phyloP scores from a whole-genome alignment of 2,329 filamentous ascomycete species.

The Penicillium sp. region DNA sequence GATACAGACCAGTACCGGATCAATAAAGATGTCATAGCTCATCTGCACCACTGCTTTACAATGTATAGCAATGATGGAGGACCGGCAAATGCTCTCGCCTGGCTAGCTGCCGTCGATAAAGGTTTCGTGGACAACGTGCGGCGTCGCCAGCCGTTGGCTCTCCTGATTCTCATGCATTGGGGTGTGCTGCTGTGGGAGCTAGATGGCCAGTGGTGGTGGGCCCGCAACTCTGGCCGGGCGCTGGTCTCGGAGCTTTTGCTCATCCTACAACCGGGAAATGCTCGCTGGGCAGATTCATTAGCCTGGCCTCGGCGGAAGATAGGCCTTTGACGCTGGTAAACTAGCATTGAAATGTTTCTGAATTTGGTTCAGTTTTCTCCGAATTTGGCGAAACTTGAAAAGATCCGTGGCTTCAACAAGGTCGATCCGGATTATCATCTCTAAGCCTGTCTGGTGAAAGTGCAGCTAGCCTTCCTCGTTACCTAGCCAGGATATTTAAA shows the following conservation, averaged over 20 bases:
- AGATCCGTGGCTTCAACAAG: neutral
- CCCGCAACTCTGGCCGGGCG: slow-evolving; percentile 31
- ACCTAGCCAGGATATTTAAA: neutral
- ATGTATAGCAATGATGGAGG: slow-evolving; percentile 26
- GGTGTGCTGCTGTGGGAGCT: slow-evolving; percentile 34
- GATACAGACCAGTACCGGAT: slow-evolving; percentile 30
- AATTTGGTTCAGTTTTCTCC: neutral
- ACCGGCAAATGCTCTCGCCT: slow-evolving; percentile 33
- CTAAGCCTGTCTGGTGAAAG: neutral
- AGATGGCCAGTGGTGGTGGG: slow-evolving; percentile 37
- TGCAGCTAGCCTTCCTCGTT: neutral
- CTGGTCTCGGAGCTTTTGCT: slow-evolving; percentile 29
- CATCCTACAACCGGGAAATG: slow-evolving; percentile 19
- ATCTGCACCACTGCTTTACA: slow-evolving; percentile 30
- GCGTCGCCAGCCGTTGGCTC: slow-evolving; percentile 30
- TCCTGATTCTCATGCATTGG: slow-evolving; percentile 40
- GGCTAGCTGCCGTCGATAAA: slow-evolving; percentile 34
- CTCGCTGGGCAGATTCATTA: slow-evolving; percentile 27
- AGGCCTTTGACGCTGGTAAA: slow-evolving; percentile 19
- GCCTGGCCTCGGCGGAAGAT: slow-evolving; percentile 33
- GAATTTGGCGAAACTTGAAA: neutral
- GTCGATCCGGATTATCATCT: neutral
- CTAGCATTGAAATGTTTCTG: neutral
- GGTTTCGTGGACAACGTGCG: slow-evolving; percentile 33
- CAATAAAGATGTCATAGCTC: slow-evolving; percentile 29